These are phyloP conservation scores for Darksidea phi DNA, from an alignment of 495 filamentous ascomycete species.

Conservation along the genomic window DNA sequence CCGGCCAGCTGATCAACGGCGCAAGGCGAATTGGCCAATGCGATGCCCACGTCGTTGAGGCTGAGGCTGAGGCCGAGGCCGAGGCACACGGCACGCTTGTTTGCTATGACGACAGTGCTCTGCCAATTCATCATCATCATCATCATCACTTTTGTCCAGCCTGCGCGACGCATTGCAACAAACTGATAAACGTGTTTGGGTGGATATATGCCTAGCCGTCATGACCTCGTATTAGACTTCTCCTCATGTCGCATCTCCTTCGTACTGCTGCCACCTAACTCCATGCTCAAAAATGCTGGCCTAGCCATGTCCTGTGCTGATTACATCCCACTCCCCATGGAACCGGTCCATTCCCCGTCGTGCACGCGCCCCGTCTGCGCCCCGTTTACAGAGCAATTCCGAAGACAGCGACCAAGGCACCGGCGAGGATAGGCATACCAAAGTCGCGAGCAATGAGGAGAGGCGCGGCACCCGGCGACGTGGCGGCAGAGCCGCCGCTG, in stretches of 20 bases:
- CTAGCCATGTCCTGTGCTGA: conserved; percentile 7
- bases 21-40: conserved; percentile 18
- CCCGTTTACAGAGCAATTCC: conserved; percentile 51
- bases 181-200: background rate
- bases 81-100: background rate
- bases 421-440: conserved; percentile 53
- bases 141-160: no score
- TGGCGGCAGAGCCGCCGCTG: conserved; percentile 19
- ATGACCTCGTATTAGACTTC: conserved; percentile 15
- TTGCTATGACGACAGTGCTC: background rate
- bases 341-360: conserved; percentile 11
- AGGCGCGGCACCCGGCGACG: conserved; percentile 41
- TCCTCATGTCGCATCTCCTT: background rate
- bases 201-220: conserved; percentile 21
- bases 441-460: conserved; percentile 48
- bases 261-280: conserved; percentile 8
- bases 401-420: conserved; percentile 50
- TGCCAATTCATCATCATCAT: no score
- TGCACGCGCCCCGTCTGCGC: no score
- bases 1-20: conserved; percentile 20
- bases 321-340: conserved; percentile 1
- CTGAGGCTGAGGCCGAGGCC: background rate
- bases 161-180: no score
- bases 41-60: background rate
- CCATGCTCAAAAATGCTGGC: conserved; percentile 30